These are phyloP conservation scores for Bacidia gigantensis DNA, from an alignment of 495 filamentous ascomycete species.

Conservation along the genomic window DNA sequence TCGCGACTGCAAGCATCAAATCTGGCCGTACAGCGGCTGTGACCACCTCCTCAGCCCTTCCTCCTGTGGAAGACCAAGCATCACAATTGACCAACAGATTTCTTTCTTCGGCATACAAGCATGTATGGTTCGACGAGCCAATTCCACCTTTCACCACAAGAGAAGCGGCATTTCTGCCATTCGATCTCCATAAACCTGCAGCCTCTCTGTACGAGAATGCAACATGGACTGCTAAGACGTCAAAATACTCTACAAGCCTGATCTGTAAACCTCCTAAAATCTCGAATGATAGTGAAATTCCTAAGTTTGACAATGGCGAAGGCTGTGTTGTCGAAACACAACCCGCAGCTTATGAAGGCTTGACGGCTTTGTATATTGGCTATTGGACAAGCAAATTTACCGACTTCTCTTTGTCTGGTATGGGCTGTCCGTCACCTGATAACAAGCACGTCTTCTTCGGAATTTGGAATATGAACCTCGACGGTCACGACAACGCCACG, in stretches of 20 bases:
- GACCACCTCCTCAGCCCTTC: not conserved
- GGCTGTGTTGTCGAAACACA: not conserved
- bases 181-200: conserved; percentile 8
- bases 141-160: conserved; percentile 28
- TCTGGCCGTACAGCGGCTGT: not conserved
- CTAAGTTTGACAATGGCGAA: not conserved
- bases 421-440: not conserved
- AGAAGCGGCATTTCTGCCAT: conserved; percentile 26
- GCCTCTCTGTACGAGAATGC: not conserved
- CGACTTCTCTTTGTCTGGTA: not conserved
- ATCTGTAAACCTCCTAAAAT: conserved; percentile 19
- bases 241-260: conserved; percentile 23
- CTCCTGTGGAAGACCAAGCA: not conserved
- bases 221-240: conserved; percentile 23
- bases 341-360: not conserved
- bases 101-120: conserved; percentile 20
- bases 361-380: not conserved
- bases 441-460: not conserved
- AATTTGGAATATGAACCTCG: not conserved
- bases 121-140: conserved; percentile 25
- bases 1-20: conserved; percentile 12
- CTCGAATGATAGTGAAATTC: not conserved
- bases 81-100: conserved; percentile 11
- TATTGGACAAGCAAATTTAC: not conserved
- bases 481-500: not conserved